Evolutionary conservation across 1,284 basidiomycete species (phyloP), one percentile per base, ranked within the genome.

Genomic region (Rhodofomes roseus): DNA sequence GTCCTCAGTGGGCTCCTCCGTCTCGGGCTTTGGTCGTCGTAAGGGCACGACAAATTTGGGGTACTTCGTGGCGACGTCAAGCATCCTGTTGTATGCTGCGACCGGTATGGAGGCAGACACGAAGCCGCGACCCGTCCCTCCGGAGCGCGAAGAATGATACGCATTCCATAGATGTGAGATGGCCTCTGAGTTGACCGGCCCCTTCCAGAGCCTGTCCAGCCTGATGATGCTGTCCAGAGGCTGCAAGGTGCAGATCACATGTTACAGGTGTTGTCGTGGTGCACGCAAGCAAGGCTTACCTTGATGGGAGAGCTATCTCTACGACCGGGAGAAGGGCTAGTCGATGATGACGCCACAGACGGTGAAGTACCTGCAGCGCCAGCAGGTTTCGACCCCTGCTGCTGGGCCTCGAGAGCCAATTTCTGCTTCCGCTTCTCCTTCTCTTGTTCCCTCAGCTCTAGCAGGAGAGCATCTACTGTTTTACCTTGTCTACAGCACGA

Each of bases 111-210:
- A 79, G 0, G 95, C 95, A 60, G 89, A 95, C 20, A 97, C 80
- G 71, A 82, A 94, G 7, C 93, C 92, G 50, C 87, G 82, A 8
- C 93, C 89, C 0, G 91, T 89, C 0, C 92, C 89, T 16, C 83
- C 79, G 12, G 86, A 85, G 23, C 90, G 85, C 3, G 90, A 85
- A 18, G 86, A 83, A 72, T 97, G 95, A 69, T 95, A 97, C 0
- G 90, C 83, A n/a, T 85, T 91, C 95, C 95, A 97, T 1, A 97
- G 80, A 1, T 87, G 81, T 4, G 86, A 82, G 63, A 98, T 81
- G 69, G 91, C 87, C 9, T 84, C 80, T 2, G 87, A 62, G 1
- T 89, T 87, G 66, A 95, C 91, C 0, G 90, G 85, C 2, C 81
- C 82, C 27, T 84, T 77, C 51, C 92, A 71, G 9, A 96, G 74